A percentile compares a stretch with the other conserved stretches of the same genome.
phyloP scores from a whole-genome alignment of 1,284 basidiomycete species.

The Inonotus obliquus region DNA sequence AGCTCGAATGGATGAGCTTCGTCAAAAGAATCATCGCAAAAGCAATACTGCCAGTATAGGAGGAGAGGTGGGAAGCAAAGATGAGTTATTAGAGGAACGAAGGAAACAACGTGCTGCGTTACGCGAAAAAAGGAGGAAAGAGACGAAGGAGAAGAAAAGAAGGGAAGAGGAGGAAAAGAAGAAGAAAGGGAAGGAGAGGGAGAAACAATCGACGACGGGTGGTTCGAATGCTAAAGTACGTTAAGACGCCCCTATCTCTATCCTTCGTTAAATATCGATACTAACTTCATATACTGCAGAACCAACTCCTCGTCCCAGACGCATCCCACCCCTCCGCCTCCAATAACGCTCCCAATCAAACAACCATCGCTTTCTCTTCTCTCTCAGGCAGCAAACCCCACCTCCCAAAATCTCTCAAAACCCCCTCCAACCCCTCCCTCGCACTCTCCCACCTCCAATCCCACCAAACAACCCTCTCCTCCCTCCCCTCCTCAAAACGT shows the following conservation, averaged over 20 bases:
- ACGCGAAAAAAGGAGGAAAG: slow-evolving; percentile 77
- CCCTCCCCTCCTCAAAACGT: slow-evolving; percentile 75
- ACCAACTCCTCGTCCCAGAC: slow-evolving; percentile 70
- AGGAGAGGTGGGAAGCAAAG: slow-evolving; percentile 49
- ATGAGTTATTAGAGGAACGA: slow-evolving; percentile 79
- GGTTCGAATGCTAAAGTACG: slow-evolving; percentile 49
- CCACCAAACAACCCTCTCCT: slow-evolving; percentile 68
- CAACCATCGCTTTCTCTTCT: slow-evolving; percentile 70
- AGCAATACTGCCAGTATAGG: slow-evolving; percentile 22
- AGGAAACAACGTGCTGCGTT: slow-evolving; percentile 72
- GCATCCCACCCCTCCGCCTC: slow-evolving; percentile 26
- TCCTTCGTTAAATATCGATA: not conserved
- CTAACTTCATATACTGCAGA: slow-evolving; percentile 37
- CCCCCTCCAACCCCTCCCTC: slow-evolving; percentile 74
- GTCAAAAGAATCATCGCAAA: slow-evolving; percentile 35
- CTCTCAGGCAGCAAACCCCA: slow-evolving; percentile 43
- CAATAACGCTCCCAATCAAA: slow-evolving; percentile 39
- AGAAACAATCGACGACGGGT: slow-evolving; percentile 26
- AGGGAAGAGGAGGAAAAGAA: slow-evolving; percentile 49
- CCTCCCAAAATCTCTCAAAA: slow-evolving; percentile 55
- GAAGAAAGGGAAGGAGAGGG: slow-evolving; percentile 40
- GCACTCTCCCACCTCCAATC: slow-evolving; percentile 76
- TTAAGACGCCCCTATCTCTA: not conserved
- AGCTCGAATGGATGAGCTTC: slow-evolving; percentile 68
- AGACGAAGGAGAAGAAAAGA: slow-evolving; percentile 76